Evolutionary conservation across 2,329 filamentous ascomycete genomes (phyloP), one percentile per base, ranked within the genome.

Genomic region (Coleophoma cylindrospora): DNA sequence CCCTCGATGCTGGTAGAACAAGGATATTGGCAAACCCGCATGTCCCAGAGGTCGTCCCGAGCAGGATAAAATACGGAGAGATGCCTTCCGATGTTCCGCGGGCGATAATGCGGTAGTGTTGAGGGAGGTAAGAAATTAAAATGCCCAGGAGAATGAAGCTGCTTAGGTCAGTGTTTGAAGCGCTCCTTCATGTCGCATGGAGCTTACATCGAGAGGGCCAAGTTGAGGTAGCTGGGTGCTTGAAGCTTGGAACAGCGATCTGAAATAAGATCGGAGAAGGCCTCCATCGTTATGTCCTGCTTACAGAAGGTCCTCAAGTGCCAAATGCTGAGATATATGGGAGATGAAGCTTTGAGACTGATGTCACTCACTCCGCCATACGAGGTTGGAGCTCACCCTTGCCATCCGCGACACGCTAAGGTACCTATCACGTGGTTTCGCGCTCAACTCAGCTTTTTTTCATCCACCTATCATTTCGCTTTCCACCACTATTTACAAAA

Each of bases 21-120:
- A 97, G 74, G 64, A 99, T 96, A 65, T 97, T 97, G 56, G 89
- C 89, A 62, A 99, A 90, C 22, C 89, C 87, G 44, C 87, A 89
- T 47, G 88, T 95, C 60, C 88, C 88, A 8, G 90, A 95, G 1
- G 92, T 92, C 22, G 88, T 89, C 53, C 94, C 94, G n/a, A 99
- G 82, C 2, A 97, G 80, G 56, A 99, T 84, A 65, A 96, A 99
- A 69, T 92, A 94, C 9, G 94, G 92, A 32, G 91, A 96, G 54
- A 99, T 91, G 54, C 94, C 94, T 67, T 95, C 92, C 19, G 92
- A 95, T 13, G 89, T 94, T 54, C 85, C 82, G 49, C 91, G 83
- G 38, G 80, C 76, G 59, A 96, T 89, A 70, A 99, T 97, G 63
- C 94, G 90, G 67, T 87, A 81, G 70, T 97, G 92, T 67, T 99